Base-by-base conservation (phyloP, 1,284 basidiomycete species). In the Blastosporella zonata region DNA sequence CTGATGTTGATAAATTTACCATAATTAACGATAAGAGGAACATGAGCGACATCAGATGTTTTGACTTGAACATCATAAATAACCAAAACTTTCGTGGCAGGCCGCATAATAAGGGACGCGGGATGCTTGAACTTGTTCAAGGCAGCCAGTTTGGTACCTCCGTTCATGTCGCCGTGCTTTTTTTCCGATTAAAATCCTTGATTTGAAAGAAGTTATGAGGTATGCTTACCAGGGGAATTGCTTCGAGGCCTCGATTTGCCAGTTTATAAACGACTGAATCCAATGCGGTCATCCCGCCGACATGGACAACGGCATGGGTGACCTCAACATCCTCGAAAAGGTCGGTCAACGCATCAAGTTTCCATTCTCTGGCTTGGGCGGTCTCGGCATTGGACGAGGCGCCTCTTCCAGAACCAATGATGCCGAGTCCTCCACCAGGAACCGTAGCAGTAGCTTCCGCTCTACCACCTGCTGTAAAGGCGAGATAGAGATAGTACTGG, bases 281-380 rank as follows among this genome's bases (percentile, higher is more conserved):
- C 50, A 96, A 72, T 23, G 90, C 80, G 5, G 79, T 80, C 77
- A 91, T 83, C 1, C 91, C 90, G 3, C 93, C 92, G 27, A 96
- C 93, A 61, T 94, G 90, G 36, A 96, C 88, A 52, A 96, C 85
- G 0, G 89, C 91, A 58, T 94, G 91, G 42, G 76, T 73, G 7
- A 88, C 77, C 38, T 93, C 91, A 12, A 92, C 81, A 64, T 98
- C 95, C 43, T 96, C 93, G 56, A 97, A 86, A 53, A 98, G 74
- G 66, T 97, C 96, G 20, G 90, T 85, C 28, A 99, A 77, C 13
- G 93, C 94, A 62, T 99, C 95, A 44, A 99, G 74, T 70, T 99
- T 99, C 91, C 94, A 98, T 69, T 97, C 95, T 55, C 92, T 81
- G 29, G 93, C 93, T 64, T 93, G 89, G 10, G 83, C 82, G 38